Conservation (phyloP, 208 protist species). For the Leishmania major region DNA sequence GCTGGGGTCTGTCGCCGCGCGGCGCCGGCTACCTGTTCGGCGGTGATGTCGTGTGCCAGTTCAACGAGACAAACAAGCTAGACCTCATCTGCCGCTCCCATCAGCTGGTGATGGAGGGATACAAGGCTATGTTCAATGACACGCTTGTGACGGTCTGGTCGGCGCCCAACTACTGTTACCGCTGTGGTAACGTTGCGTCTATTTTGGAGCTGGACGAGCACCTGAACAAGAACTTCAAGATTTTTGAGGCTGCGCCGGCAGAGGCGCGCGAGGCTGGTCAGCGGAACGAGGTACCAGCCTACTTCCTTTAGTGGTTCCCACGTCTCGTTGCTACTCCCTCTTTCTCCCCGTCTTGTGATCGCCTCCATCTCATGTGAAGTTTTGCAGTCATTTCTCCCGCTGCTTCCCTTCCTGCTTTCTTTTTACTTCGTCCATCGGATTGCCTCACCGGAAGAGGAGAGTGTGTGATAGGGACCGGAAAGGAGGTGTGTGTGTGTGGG, state of each 20-base stretch:
- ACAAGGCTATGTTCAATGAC: slow-evolving; percentile 94
- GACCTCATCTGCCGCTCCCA: slow-evolving; percentile 95
- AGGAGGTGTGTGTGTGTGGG: too few relatives aligned
- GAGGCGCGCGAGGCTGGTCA: slow-evolving; percentile 78
- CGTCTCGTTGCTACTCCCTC: neutral
- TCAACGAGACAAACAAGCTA: slow-evolving; percentile 95
- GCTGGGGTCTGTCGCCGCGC: slow-evolving; percentile 97
- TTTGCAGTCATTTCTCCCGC: neutral
- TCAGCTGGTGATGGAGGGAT: slow-evolving; percentile 97
- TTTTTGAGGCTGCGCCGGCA: slow-evolving; percentile 98
- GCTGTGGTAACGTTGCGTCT: slow-evolving; percentile 98
- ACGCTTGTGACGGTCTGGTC: slow-evolving; percentile 96
- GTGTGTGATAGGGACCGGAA: neutral
- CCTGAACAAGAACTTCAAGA: slow-evolving; percentile 98
- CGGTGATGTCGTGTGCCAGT: slow-evolving; percentile 95
- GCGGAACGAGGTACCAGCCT: slow-evolving; percentile 77
- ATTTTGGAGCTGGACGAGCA: slow-evolving; percentile 98
- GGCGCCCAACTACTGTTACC: slow-evolving; percentile 97
- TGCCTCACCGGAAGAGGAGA: neutral
- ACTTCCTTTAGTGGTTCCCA: slow-evolving; percentile 61
- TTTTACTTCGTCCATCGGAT: neutral
- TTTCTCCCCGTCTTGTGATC: neutral
- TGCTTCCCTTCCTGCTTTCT: neutral
- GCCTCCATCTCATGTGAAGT: neutral
- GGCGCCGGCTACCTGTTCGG: slow-evolving; percentile 99